Percentiles rank a stretch among this genome's conserved stretches.
Evolutionary conservation across 805 yeast genomes (phyloP).

Genomic region (Candida mattraensis): DNA sequence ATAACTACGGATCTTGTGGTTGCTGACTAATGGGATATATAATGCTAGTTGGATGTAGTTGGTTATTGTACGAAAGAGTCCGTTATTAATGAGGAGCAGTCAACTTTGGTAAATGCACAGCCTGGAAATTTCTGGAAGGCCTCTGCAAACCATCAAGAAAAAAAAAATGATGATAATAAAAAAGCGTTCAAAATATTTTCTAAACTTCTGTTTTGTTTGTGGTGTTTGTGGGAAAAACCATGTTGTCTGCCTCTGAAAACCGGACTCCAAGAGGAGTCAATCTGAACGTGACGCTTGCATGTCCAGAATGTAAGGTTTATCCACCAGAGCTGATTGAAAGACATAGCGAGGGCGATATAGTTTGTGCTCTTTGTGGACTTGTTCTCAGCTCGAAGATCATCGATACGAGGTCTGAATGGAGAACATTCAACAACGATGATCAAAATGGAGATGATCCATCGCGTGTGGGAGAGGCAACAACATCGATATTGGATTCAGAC

Average conservation of each 20-base stretch:
- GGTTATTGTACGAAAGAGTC: constrained; percentile 1
- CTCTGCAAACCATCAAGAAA: too few species aligned
- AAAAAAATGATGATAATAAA: not conserved
- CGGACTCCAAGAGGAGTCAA: constrained; percentile 61
- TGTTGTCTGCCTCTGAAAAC: constrained; percentile 25
- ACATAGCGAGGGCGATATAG: constrained; percentile 96
- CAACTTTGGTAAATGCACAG: constrained; percentile 2
- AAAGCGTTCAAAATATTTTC: not conserved
- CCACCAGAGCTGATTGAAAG: constrained; percentile 96
- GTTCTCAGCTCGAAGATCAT: constrained; percentile 90
- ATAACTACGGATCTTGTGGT: constrained; percentile 64
- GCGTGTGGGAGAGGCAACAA: constrained; percentile 98
- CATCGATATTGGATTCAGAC: constrained; percentile 87
- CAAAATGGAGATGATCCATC: constrained; percentile 98
- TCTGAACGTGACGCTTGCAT: constrained; percentile 82
- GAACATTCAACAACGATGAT: constrained; percentile 96
- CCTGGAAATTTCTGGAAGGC: constrained; percentile 1
- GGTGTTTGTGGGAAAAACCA: constrained; percentile 7
- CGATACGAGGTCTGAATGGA: constrained; percentile 97
- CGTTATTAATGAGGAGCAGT: too few species aligned
- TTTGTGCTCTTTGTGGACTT: constrained; percentile 96
- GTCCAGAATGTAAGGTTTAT: constrained; percentile 94
- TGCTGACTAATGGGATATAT: constrained; percentile 44
- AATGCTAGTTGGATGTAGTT: not conserved
- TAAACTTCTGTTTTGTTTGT: constrained; percentile 6